Conservation (phyloP, 2,329 filamentous ascomycete species). For the Aquanectria penicillioides region DNA sequence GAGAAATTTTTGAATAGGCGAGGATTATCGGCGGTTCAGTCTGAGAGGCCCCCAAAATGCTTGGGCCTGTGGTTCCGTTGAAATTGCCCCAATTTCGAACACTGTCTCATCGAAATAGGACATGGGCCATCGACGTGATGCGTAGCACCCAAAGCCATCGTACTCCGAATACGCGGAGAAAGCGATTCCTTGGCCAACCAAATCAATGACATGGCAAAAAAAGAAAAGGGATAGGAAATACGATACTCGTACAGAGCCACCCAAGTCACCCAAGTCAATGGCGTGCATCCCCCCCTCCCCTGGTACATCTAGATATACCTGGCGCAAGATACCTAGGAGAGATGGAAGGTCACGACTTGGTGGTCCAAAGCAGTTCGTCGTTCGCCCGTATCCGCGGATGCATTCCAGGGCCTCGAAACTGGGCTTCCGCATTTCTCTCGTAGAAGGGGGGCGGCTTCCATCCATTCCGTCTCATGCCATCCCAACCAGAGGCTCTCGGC, state of each 20-base stretch:
- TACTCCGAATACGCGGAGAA: neutral
- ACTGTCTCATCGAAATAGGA: conserved; percentile 14
- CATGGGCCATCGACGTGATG: conserved; percentile 3
- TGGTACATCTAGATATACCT: too few species aligned
- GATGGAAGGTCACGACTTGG: too few species aligned
- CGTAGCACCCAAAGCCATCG: neutral
- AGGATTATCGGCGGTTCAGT: too few species aligned
- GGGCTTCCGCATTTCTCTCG: neutral
- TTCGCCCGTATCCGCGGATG: too few species aligned
- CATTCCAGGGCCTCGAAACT: neutral
- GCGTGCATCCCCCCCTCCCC: too few species aligned
- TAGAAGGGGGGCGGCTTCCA: neutral
- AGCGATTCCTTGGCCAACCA: neutral
- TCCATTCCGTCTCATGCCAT: neutral
- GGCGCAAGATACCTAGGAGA: too few species aligned
- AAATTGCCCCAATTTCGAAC: conserved; percentile 19
- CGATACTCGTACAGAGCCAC: too few species aligned
- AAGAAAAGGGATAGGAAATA: too few species aligned
- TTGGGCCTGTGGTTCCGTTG: conserved; percentile 5
- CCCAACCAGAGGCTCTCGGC: neutral
- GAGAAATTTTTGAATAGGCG: too few species aligned
- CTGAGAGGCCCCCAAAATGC: too few species aligned
- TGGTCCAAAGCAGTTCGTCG: too few species aligned
- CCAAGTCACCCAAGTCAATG: too few species aligned
- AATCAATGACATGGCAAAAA: neutral